These are phyloP conservation scores for Fonsecaea erecta DNA, from an alignment of 2,329 filamentous ascomycete species.

Conservation along the genomic window DNA sequence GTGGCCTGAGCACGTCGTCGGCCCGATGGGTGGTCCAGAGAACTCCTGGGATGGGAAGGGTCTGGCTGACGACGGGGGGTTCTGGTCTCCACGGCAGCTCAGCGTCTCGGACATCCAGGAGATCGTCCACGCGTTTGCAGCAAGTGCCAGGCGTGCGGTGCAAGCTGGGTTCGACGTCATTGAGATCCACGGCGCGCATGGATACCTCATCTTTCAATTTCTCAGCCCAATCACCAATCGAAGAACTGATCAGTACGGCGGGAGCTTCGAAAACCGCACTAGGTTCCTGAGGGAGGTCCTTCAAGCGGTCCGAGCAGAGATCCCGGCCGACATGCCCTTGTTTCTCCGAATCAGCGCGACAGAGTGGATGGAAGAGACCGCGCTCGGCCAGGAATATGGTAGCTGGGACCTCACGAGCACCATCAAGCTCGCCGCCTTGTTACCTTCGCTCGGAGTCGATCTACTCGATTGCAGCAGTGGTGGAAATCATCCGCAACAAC, in stretches of 20 bases:
- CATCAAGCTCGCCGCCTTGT: slow-evolving; percentile 64
- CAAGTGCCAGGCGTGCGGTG: slow-evolving; percentile 63
- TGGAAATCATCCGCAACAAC: slow-evolving; percentile 58
- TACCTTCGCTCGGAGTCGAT: slow-evolving; percentile 77
- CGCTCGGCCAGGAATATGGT: slow-evolving; percentile 52
- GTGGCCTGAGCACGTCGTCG: slow-evolving; percentile 37
- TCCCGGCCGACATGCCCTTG: slow-evolving; percentile 71
- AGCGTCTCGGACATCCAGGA: slow-evolving; percentile 41
- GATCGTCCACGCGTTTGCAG: slow-evolving; percentile 42
- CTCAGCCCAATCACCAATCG: slow-evolving; percentile 70
- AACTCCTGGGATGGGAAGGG: slow-evolving; percentile 36
- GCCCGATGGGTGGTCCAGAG: slow-evolving; percentile 34
- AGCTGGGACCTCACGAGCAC: slow-evolving; percentile 73
- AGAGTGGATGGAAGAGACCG: slow-evolving; percentile 72
- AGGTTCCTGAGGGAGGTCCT: slow-evolving; percentile 71
- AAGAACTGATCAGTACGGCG: slow-evolving; percentile 62
- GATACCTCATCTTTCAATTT: slow-evolving; percentile 75
- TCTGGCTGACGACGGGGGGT: slow-evolving; percentile 33
- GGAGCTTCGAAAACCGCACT: slow-evolving; percentile 65
- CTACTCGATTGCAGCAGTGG: slow-evolving; percentile 81
- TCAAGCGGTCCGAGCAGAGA: slow-evolving; percentile 64
- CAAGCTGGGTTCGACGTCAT: slow-evolving; percentile 76
- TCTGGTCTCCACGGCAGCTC: slow-evolving; percentile 37
- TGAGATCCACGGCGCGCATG: slow-evolving; percentile 80
- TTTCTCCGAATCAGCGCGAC: slow-evolving; percentile 73